Base-by-base conservation (phyloP, 495 filamentous ascomycete genomes). In the Tuber brumale region DNA sequence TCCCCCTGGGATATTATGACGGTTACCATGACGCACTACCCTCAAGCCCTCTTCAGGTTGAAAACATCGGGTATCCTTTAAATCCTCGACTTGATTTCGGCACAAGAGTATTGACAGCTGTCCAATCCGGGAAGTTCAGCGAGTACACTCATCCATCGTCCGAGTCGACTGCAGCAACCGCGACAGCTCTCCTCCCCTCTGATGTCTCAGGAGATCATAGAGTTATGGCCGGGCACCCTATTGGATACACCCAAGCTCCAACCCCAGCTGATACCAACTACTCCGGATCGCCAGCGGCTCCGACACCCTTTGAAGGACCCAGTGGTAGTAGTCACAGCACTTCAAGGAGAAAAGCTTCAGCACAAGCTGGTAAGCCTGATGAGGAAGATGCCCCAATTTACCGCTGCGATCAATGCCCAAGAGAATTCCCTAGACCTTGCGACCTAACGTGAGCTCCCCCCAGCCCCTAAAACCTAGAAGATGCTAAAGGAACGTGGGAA, bases 71-170 rank as follows among this genome's bases (percentile, higher is more conserved):
- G 31, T 61, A 27, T n/a, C n/a, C 51, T 12, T 27, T 61, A 61
- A 93, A 94, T 86, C 95, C 96, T 86, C 92, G 92, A 48, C 76
- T 80, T 12, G 70, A 21, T 5, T 44, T 61, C 23, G 76, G 73
- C 42, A 69, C 78, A 44, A 72, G 41, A 18, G 73, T 71, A 10
- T 69, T 46, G 12, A 79, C 72, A 9, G 57, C 70, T 35, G 46
- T 71, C 9, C 45, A 61, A 42, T 42, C 78, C 37, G 48, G 45
- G 35, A 73, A 76, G 21, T 79, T 69, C 41, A 70, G 48, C 23
- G 66, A 79, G 35, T 46, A 31, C 27, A 31, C 51, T 16, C 51
- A 61, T 31, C 51, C 51, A 61, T 31, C 51, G 8, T 31, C 51
- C 5, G 1, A 31, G 51, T 14, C 51, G 51, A 16, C 10, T 12